Base-by-base conservation (phyloP, 2,329 filamentous ascomycete species). In the Pseudogymnoascus sp. region DNA sequence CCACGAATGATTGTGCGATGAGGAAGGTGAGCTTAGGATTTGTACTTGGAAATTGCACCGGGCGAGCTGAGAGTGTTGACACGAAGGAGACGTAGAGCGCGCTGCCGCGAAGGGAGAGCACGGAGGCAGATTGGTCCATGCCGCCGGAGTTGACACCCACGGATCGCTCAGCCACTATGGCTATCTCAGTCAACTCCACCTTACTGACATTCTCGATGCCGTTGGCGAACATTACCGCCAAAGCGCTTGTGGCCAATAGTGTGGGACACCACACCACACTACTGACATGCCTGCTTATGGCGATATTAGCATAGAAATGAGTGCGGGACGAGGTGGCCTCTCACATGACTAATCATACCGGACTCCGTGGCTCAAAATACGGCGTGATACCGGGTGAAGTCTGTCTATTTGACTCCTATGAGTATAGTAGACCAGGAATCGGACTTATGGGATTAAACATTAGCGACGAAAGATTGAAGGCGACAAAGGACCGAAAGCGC, bases 71-170 rank as follows among this genome's bases (percentile, higher is more conserved):
- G 60, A 97, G 87, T 15, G 79, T 80, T 2, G 94, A 94, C 66
- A 86, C 86, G 78, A 99, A 99, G 8, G 88, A 89, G 64, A 97
- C 93, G 72, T 95, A 92, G 45, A 97, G 84, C 8, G 94, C 92
- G 37, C 89, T 90, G 59, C 90, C 92, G 67, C 87, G 86, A 69
- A 90, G 82, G 0, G 92, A 93, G 75, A 99, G 94, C 65, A 99
- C 93, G 0, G 93, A 97, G 33, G 94, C 94, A 10, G 92, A 87
- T 77, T 99, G 94, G 72, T 99, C 94, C 94, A 99, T 97, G 62
- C 92, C 94, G 74, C 94, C 94, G 4, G 92, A 95, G 77, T 97
- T 97, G 69, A 99, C 94, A 60, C 94, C 94, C 3, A 97, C 94
- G 13, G 89, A 87, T 62, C 94, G 86, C 78, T 99, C 94, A 52